These are phyloP conservation scores for Laburnicola sp. DNA, from an alignment of 2,329 filamentous ascomycete genomes.

Conservation along the genomic window DNA sequence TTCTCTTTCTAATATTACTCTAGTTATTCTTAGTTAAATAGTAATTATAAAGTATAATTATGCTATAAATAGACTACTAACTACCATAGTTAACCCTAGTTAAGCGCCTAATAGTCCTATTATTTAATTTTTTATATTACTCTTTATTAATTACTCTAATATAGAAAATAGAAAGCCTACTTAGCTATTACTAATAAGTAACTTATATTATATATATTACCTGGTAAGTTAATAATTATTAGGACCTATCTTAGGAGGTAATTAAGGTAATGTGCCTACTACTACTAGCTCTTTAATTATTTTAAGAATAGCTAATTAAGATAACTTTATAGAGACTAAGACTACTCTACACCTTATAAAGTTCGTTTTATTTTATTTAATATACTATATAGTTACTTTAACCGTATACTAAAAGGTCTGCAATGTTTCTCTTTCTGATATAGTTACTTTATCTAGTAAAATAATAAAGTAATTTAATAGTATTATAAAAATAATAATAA, in stretches of 20 bases:
- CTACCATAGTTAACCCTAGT: too few species aligned
- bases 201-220: constrained; percentile 5
- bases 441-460: not conserved
- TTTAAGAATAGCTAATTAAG: constrained; percentile 1
- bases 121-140: too few species aligned
- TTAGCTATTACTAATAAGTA: constrained; percentile 1
- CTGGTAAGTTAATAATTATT: constrained; percentile 5
- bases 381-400: not conserved
- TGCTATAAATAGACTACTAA: too few species aligned
- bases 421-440: too few species aligned
- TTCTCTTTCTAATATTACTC: too few species aligned
- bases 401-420: too few species aligned
- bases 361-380: constrained; percentile 3
- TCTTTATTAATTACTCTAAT: not conserved
- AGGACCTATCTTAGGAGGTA: constrained; percentile 6
- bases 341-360: not conserved
- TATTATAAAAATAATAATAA: too few species aligned
- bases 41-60: too few species aligned
- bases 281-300: constrained; percentile 5
- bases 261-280: constrained; percentile 5
- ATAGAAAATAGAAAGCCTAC: constrained; percentile 1
- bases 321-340: constrained; percentile 6
- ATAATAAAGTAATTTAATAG: not conserved
- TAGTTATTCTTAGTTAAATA: too few species aligned
- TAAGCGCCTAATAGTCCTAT: too few species aligned